phyloP scores from a whole-genome alignment of 2,329 filamentous ascomycete genomes.

The Penicillium sp. region DNA sequence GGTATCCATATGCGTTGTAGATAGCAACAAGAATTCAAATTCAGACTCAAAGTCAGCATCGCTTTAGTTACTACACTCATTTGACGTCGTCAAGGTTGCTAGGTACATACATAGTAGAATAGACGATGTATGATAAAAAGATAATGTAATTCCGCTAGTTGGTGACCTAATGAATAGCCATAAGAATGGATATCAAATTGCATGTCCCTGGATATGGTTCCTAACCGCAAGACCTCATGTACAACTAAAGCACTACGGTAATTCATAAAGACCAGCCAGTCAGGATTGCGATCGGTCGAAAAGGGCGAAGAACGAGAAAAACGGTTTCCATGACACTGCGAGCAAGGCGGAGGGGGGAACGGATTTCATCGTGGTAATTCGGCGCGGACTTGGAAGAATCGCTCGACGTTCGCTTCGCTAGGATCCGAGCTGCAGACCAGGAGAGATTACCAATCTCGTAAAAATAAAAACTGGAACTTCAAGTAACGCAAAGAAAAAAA shows the following conservation, averaged over 20 bases:
- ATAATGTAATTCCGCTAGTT: neutral
- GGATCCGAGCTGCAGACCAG: constrained; percentile 29
- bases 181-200: neutral
- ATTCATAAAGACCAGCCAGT: constrained; percentile 4
- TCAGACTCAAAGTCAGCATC: neutral
- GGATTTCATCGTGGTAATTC: constrained; percentile 22
- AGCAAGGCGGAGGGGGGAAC: constrained; percentile 22
- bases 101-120: neutral
- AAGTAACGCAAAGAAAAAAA: neutral
- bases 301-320: constrained; percentile 17
- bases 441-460: constrained; percentile 24
- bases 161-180: neutral
- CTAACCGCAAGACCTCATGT: neutral
- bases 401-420: constrained; percentile 28
- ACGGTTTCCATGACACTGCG: constrained; percentile 23
- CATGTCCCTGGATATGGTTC: neutral
- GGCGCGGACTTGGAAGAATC: constrained; percentile 22
- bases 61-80: too few species aligned
- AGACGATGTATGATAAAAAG: neutral
- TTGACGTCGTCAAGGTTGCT: neutral
- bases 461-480: constrained; percentile 5
- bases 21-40: neutral
- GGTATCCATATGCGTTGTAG: neutral
- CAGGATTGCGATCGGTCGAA: constrained; percentile 19
- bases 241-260: constrained; percentile 16